Percentiles rank a stretch among this genome's conserved stretches.
Evolutionary conservation across 2,329 filamentous ascomycete genomes (phyloP).

Genomic region (Penicillium hesseltinei): DNA sequence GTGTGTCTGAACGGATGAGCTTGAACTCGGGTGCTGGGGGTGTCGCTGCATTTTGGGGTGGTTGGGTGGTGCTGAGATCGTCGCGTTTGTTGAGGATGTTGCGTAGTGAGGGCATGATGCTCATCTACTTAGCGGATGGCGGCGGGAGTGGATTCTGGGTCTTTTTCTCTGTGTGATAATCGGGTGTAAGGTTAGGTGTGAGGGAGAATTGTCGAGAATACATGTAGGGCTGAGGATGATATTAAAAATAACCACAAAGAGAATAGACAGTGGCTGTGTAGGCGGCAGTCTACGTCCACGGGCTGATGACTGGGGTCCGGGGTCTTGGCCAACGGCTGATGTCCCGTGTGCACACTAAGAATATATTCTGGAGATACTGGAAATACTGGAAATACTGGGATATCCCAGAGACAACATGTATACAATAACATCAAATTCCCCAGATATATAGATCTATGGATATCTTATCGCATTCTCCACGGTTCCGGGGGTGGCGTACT

Average conservation of each 20-base stretch:
- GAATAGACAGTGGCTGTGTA: neutral
- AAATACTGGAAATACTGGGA: neutral
- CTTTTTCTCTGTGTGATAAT: neutral
- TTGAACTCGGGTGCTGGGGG: slow-evolving; percentile 65
- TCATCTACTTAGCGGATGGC: neutral
- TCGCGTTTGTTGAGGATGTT: slow-evolving; percentile 64
- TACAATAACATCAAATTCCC: neutral
- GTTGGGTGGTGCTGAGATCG: slow-evolving; percentile 43
- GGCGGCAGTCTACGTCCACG: neutral
- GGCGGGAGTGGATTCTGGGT: neutral
- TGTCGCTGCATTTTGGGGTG: slow-evolving; percentile 43
- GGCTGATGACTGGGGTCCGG: slow-evolving; percentile 3
- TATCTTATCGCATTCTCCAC: slow-evolving; percentile 16
- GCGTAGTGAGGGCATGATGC: slow-evolving; percentile 55
- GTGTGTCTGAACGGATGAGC: slow-evolving; percentile 81
- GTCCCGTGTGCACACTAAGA: neutral
- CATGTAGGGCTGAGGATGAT: neutral
- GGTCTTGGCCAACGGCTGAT: slow-evolving; percentile 8
- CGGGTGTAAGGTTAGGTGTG: neutral
- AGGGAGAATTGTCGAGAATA: neutral
- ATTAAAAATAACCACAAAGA: neutral
- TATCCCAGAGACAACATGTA: neutral
- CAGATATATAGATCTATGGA: neutral
- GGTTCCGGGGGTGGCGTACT: slow-evolving; percentile 11
- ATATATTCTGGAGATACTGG: neutral